These are phyloP conservation scores for Globisporangium sylvaticum DNA, from an alignment of 352 stramenopile genomes.

Conservation along the genomic window DNA sequence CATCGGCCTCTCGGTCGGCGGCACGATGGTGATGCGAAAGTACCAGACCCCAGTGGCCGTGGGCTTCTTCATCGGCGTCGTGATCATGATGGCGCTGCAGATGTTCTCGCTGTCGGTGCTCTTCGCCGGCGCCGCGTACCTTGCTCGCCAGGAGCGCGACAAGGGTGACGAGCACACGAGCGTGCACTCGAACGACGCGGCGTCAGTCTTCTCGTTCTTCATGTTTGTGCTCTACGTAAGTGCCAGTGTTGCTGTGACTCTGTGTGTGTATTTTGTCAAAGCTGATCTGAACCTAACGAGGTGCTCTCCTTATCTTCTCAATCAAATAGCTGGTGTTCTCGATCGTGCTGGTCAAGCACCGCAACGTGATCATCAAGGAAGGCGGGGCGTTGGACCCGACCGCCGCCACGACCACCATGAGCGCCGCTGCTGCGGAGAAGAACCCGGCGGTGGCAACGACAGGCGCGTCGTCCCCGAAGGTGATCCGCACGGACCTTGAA, in stretches of 20 bases:
- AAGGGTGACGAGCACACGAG: slow-evolving; percentile 50
- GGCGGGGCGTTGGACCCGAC: slow-evolving; percentile 39
- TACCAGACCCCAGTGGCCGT: slow-evolving; percentile 84
- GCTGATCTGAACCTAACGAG: not conserved
- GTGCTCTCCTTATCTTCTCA: not conserved
- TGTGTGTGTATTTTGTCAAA: not conserved
- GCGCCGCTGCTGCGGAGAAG: slow-evolving; percentile 46
- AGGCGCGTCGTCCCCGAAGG: slow-evolving; percentile 49
- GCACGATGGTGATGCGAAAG: slow-evolving; percentile 88
- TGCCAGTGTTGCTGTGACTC: slow-evolving; percentile 2
- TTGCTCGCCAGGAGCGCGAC: slow-evolving; percentile 61
- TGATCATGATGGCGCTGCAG: slow-evolving; percentile 89
- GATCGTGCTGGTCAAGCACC: slow-evolving; percentile 68
- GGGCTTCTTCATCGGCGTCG: slow-evolving; percentile 88
- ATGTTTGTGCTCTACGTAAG: slow-evolving; percentile 86
- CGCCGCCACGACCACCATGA: slow-evolving; percentile 9
- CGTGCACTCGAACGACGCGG: slow-evolving; percentile 75
- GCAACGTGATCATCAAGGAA: slow-evolving; percentile 83
- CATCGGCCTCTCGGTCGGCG: slow-evolving; percentile 71
- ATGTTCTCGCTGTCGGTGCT: slow-evolving; percentile 84
- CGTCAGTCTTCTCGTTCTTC: slow-evolving; percentile 82
- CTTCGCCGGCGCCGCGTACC: slow-evolving; percentile 66
- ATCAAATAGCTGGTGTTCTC: slow-evolving; percentile 46
- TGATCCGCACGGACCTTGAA: slow-evolving; percentile 63
- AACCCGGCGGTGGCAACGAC: slow-evolving; percentile 19